Percentiles rank a stretch among this genome's conserved stretches.
Conservation (phyloP, 257 asterid genomes). For the Solanum chmielewskii region DNA sequence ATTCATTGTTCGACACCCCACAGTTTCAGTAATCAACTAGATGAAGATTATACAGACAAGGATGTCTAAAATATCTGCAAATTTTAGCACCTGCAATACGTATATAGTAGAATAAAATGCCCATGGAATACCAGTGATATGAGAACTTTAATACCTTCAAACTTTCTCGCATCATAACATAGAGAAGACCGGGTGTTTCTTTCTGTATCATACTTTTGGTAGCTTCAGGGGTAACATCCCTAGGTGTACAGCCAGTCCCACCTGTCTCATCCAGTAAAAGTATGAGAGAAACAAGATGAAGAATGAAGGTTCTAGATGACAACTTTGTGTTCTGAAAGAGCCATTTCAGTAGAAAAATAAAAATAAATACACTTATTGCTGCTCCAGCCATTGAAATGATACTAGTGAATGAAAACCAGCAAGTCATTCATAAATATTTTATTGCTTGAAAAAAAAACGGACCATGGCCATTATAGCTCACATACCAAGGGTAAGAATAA, state of each 20-base stretch:
- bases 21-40: neutral
- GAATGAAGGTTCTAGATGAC: neutral
- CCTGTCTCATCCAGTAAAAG: slow-evolving; percentile 29
- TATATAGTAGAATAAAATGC: neutral
- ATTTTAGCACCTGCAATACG: neutral
- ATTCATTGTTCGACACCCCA: neutral
- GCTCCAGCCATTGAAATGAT: neutral
- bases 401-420: neutral
- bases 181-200: slow-evolving; percentile 87
- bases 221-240: slow-evolving; percentile 98
- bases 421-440: neutral
- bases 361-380: neutral
- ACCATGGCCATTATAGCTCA: neutral
- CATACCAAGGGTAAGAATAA: slow-evolving; percentile 91
- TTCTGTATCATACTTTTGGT: slow-evolving; percentile 72
- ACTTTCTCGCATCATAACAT: slow-evolving; percentile 95
- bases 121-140: neutral
- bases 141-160: slow-evolving; percentile 43
- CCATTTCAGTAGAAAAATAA: neutral
- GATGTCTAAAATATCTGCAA: neutral
- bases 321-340: neutral
- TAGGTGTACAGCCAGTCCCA: slow-evolving; percentile 94
- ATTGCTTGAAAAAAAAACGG: neutral
- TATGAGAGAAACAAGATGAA: slow-evolving; percentile 3
- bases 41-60: neutral